phyloP scores from a whole-genome alignment of 768 basidiomycete species.

The Leucosporidium scottii region DNA sequence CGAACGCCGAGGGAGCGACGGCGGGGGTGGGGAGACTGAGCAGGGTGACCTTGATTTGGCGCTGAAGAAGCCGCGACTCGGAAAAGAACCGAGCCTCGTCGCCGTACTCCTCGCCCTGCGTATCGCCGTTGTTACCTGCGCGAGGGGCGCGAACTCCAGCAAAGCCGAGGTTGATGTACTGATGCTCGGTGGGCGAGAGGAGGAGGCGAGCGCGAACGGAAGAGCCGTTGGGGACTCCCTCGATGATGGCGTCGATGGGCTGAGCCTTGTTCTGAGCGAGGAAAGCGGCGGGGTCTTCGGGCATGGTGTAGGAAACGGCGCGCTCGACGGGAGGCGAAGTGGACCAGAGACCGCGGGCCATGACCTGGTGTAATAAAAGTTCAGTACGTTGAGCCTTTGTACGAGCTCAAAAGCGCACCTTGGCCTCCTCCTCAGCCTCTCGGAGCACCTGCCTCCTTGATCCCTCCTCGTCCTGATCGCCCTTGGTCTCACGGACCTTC shows the following conservation, averaged over 20 bases:
- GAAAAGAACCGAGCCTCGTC: slow-evolving; percentile 96
- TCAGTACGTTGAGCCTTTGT: slow-evolving; percentile 48
- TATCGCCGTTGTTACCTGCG: slow-evolving; percentile 47
- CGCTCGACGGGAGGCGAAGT: slow-evolving; percentile 52
- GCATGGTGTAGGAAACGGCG: slow-evolving; percentile 76
- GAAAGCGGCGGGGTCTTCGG: slow-evolving; percentile 77
- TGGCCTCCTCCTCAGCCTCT: slow-evolving; percentile 70
- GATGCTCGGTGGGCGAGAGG: slow-evolving; percentile 82
- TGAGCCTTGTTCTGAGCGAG: slow-evolving; percentile 88
- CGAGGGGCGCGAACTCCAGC: slow-evolving; percentile 75
- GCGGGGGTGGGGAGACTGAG: slow-evolving; percentile 71
- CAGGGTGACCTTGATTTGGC: slow-evolving; percentile 65
- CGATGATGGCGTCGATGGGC: slow-evolving; percentile 80
- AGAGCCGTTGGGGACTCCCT: slow-evolving; percentile 87
- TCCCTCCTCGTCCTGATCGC: slow-evolving; percentile 63
- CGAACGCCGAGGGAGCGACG: slow-evolving; percentile 44
- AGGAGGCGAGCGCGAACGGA: slow-evolving; percentile 81
- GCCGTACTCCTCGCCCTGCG: slow-evolving; percentile 55
- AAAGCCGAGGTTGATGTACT: slow-evolving; percentile 67
- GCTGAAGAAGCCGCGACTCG: slow-evolving; percentile 74
- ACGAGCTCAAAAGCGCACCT: slow-evolving; percentile 32
- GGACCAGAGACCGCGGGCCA: slow-evolving; percentile 21
- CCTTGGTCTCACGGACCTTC: slow-evolving; percentile 65
- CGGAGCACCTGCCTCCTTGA: slow-evolving; percentile 67
- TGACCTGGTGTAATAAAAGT: slow-evolving; percentile 56